phyloP scores from a whole-genome alignment of 2,329 filamentous ascomycete genomes.

The Davidsoniella virescens region DNA sequence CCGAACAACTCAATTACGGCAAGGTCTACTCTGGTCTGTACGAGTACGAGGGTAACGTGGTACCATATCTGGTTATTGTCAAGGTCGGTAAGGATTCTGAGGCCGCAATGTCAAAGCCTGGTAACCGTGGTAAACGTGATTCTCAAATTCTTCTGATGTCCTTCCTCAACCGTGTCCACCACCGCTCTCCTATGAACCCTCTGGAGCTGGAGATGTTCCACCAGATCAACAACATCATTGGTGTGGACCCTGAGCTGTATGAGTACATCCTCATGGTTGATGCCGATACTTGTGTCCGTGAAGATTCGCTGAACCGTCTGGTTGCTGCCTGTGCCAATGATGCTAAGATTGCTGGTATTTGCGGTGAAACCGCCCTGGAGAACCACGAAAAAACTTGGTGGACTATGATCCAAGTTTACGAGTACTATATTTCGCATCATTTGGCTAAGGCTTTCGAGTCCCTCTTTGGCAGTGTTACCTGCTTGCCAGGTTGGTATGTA shows the following conservation, averaged over 20 bases:
- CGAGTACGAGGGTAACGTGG: constrained; percentile 93
- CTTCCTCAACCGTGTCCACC: constrained; percentile 95
- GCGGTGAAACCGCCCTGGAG: constrained; percentile 87
- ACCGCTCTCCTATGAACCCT: constrained; percentile 84
- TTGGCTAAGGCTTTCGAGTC: constrained; percentile 94
- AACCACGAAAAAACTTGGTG: constrained; percentile 94
- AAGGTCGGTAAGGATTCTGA: constrained; percentile 97
- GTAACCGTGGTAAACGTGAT: constrained; percentile 96
- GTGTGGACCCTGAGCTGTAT: constrained; percentile 91
- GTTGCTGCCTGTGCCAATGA: constrained; percentile 89
- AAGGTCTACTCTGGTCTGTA: constrained; percentile 98
- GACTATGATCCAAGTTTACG: constrained; percentile 99
- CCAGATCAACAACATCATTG: constrained; percentile 98
- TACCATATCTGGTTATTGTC: constrained; percentile 88
- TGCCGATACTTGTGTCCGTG: constrained; percentile 84
- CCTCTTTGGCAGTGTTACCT: constrained; percentile 93
- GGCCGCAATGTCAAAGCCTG: constrained; percentile 76
- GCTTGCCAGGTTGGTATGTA: constrained; percentile 93
- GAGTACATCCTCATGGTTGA: constrained; percentile 97
- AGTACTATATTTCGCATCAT: constrained; percentile 98
- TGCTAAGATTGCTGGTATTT: constrained; percentile 91
- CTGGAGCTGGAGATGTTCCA: constrained; percentile 97
- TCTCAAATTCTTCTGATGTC: constrained; percentile 91
- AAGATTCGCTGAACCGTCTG: constrained; percentile 82
- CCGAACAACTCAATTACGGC: constrained; percentile 90